phyloP scores from a whole-genome alignment of 106 monocot species.

The Acorus gramineus region DNA sequence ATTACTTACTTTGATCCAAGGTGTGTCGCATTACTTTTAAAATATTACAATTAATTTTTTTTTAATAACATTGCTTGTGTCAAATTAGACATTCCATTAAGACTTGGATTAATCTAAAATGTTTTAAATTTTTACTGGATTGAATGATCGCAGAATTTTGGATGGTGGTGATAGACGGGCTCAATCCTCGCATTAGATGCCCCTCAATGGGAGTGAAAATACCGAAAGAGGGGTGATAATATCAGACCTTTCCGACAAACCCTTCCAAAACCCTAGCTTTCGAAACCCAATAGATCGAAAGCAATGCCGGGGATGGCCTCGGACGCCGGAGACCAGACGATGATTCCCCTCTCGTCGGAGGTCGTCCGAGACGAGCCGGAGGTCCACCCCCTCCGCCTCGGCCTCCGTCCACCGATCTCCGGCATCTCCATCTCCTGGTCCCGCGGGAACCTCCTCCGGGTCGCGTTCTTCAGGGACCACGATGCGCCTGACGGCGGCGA shows the following conservation, averaged over 20 bases:
- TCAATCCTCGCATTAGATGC: background rate
- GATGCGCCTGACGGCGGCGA: background rate
- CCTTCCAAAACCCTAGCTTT: constrained; percentile 13
- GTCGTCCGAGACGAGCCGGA: constrained; percentile 11
- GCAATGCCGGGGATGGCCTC: constrained; percentile 30
- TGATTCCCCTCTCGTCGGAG: constrained; percentile 33
- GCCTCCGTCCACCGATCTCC: constrained; percentile 47
- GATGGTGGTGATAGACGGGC: no score
- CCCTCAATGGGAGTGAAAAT: background rate
- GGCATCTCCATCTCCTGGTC: constrained; percentile 69
- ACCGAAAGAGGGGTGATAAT: background rate
- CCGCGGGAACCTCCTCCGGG: constrained; percentile 63
- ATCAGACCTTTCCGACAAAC: background rate
- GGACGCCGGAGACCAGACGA: constrained; percentile 23
- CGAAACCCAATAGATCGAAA: background rate
- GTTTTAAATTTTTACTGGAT: no score
- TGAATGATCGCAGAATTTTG: no score
- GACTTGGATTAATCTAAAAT: no score
- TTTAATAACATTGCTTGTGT: no score
- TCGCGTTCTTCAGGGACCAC: constrained; percentile 53
- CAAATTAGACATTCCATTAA: no score
- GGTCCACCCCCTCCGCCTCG: constrained; percentile 48
- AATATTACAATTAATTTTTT: no score
- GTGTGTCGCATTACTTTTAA: no score
- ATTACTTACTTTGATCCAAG: no score